Evolutionary conservation across 2,329 filamentous ascomycete genomes (phyloP).

Genomic region (Samsoniella hepiali): DNA sequence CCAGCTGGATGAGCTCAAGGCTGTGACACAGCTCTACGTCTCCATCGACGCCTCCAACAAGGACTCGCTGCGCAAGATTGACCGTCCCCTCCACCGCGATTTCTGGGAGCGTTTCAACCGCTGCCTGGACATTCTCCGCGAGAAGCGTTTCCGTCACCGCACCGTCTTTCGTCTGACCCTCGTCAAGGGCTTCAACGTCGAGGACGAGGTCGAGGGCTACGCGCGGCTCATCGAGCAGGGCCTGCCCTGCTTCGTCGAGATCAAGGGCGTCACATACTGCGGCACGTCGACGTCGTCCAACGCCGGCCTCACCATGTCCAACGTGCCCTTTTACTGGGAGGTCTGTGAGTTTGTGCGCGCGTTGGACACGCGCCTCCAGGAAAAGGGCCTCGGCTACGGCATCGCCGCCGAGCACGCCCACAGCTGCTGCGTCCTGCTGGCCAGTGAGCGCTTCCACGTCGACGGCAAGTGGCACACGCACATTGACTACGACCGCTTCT

Average conservation of each 20-base stretch:
- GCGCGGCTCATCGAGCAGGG: constrained; percentile 83
- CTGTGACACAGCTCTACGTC: constrained; percentile 93
- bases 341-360: constrained; percentile 78
- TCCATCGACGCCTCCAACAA: constrained; percentile 92
- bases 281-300: constrained; percentile 81
- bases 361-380: constrained; percentile 65
- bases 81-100: constrained; percentile 87
- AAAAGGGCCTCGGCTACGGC: constrained; percentile 75
- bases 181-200: constrained; percentile 97
- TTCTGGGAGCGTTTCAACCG: constrained; percentile 96
- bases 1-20: constrained; percentile 75
- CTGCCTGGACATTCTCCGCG: constrained; percentile 84
- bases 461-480: constrained; percentile 83
- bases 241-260: constrained; percentile 86
- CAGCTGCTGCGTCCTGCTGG: constrained; percentile 87
- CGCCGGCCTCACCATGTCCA: constrained; percentile 91
- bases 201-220: constrained; percentile 88
- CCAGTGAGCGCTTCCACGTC: constrained; percentile 73
- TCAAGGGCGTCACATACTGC: constrained; percentile 97
- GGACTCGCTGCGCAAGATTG: constrained; percentile 82
- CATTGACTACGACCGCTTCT: constrained; percentile 89
- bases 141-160: constrained; percentile 78
- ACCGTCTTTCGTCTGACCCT: constrained; percentile 94
- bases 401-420: constrained; percentile 95
- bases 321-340: constrained; percentile 94